A percentile compares a stretch with the other conserved stretches of the same genome.
phyloP scores from a whole-genome alignment of 2,329 filamentous ascomycete genomes.

The Hymenoscyphus linearis region DNA sequence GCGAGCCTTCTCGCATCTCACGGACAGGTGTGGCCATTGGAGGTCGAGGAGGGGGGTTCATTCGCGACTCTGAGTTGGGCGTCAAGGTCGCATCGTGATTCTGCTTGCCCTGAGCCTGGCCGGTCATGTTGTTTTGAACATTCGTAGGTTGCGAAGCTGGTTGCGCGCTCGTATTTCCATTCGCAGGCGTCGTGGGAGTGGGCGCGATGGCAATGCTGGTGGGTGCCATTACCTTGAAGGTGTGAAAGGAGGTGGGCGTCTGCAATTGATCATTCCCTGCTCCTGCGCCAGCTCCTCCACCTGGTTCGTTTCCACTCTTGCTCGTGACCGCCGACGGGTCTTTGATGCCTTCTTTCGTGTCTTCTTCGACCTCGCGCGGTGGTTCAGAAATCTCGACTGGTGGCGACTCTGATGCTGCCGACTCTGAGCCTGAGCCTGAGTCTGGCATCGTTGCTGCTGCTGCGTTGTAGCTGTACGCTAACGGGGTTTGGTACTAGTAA shows the following conservation, averaged over 20 bases:
- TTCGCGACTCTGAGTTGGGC: constrained; percentile 25
- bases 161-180: constrained; percentile 22
- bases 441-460: neutral
- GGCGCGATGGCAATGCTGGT: constrained; percentile 22
- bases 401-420: neutral
- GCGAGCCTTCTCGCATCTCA: constrained; percentile 30
- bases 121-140: constrained; percentile 3
- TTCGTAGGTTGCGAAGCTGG: constrained; percentile 13
- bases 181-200: constrained; percentile 23
- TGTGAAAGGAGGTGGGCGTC: constrained; percentile 26
- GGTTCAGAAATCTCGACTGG: neutral
- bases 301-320: constrained; percentile 2
- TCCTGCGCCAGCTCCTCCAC: no score
- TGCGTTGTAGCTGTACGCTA: neutral
- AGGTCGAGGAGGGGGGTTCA: constrained; percentile 31
- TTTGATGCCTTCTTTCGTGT: neutral
- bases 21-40: constrained; percentile 28
- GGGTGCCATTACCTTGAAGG: constrained; percentile 30
- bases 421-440: neutral
- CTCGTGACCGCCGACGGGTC: neutral
- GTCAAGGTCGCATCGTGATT: constrained; percentile 20
- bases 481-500: constrained; percentile 1
- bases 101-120: constrained; percentile 13
- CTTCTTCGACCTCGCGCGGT: neutral
- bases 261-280: constrained; percentile 16